Base-by-base conservation (phyloP, 495 filamentous ascomycete genomes). In the Lichina pygmaea region DNA sequence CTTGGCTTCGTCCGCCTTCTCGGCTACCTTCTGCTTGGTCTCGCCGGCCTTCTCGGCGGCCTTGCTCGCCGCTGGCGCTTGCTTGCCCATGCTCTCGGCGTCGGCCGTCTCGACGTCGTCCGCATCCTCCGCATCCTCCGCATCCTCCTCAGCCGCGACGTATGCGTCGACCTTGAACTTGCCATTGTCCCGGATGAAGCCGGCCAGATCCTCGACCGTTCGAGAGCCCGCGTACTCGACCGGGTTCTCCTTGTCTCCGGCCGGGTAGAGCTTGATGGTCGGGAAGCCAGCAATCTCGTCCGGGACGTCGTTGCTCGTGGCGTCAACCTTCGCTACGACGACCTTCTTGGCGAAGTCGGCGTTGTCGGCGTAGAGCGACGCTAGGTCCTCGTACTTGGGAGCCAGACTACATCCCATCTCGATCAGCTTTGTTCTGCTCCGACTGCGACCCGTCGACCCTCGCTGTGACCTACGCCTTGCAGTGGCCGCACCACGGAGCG, bases 401-500 rank as follows among this genome's bases (percentile, higher is more conserved):
- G 75, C 71, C 49, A 79, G 66, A 58, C 66, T 71, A 38, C n/a
- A 39, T 31, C 2, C 11, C 13, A 6, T 15, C 36, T 39, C 9
- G 24, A 46, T 60, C 46, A 60, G 57, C 40, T 33, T 44, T 11
- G 36, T 39, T 39, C 13, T 15, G 11, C 36, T 11, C 36, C 36
- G 36, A 39, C 36, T 11, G 31, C 24, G 42, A 33, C 8, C 2
- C 8, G 6, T 11, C 41, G 33, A 62, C 64, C 57, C 63, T 71
- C 62, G 83, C 78, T 70, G 95, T 97, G 33, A 62, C 64, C 57
- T 63, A 72, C 62, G 83, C 78, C 69, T 97, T 97, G 79, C 89
- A 97, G 72, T 97, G 89, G 52, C 89, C 89, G 59, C 91, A 99
- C 91, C 89, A 95, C 39, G 91, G 91, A 24, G 89, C 89, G 60